Evolutionary conservation across 345 rosid species (phyloP).

Genomic region (Syzygium jambos): DNA sequence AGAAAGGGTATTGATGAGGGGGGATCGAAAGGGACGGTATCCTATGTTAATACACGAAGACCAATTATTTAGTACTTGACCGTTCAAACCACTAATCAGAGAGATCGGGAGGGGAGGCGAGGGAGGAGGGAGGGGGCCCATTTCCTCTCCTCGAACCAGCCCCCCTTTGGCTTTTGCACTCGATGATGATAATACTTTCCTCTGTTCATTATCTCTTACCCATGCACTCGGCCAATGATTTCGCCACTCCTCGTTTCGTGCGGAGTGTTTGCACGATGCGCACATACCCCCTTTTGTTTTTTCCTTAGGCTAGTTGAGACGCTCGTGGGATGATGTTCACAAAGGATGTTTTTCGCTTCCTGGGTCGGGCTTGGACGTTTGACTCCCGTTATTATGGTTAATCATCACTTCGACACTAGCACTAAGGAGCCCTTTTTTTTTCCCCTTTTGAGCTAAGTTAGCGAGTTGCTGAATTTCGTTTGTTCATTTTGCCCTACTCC

Average conservation of each 20-base stretch:
- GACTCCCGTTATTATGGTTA: neutral
- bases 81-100: neutral
- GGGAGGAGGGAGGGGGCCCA: neutral
- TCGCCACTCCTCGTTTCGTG: neutral
- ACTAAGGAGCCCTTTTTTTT: neutral
- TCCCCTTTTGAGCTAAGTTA: neutral
- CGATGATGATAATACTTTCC: neutral
- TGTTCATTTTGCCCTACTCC: no score
- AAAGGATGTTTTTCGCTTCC: neutral
- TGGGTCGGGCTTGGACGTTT: neutral
- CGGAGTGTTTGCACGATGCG: neutral
- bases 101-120: neutral
- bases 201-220: neutral
- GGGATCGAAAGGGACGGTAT: neutral
- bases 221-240: neutral
- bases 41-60: constrained; percentile 2
- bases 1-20: neutral
- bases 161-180: neutral
- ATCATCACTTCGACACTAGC: neutral
- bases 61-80: constrained; percentile 11
- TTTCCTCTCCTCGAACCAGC: neutral
- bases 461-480: neutral
- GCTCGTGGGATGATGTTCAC: neutral
- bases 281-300: neutral
- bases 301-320: neutral